These are phyloP conservation scores for Aspergillus haitiensis DNA, from an alignment of 495 filamentous ascomycete species.

Conservation along the genomic window DNA sequence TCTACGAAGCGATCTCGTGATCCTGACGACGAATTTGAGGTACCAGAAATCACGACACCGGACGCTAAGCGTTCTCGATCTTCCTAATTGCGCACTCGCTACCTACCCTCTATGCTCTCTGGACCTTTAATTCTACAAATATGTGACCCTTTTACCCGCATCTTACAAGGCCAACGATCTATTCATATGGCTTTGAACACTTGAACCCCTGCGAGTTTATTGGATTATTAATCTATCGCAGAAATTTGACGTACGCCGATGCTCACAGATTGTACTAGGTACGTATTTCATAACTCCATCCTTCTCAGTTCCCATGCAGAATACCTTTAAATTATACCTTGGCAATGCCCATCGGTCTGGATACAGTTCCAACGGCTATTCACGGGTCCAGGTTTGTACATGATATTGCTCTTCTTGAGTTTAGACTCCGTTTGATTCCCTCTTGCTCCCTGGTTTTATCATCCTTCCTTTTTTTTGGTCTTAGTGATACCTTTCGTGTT, in stretches of 20 bases:
- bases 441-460: slow-evolving; percentile 3
- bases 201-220: background rate
- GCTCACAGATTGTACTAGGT: slow-evolving; percentile 18
- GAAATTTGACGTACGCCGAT: background rate
- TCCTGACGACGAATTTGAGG: slow-evolving; percentile 33
- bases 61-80: slow-evolving; percentile 36
- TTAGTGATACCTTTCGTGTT: slow-evolving; percentile 20
- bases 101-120: background rate
- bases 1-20: slow-evolving; percentile 35
- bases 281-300: slow-evolving; percentile 19
- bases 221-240: slow-evolving; percentile 2
- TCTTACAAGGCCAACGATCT: slow-evolving; percentile 18
- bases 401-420: slow-evolving; percentile 5
- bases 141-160: background rate
- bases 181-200: slow-evolving; percentile 12
- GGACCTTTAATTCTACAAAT: background rate
- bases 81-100: slow-evolving; percentile 22
- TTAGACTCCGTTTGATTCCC: background rate
- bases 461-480: background rate
- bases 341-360: slow-evolving; percentile 4
- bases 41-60: slow-evolving; percentile 28
- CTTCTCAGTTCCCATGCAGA: slow-evolving; percentile 6
- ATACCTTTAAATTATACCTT: slow-evolving; percentile 10
- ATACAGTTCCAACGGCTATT: background rate
- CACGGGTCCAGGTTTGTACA: slow-evolving; percentile 29